A percentile compares a stretch with the other conserved stretches of the same genome.
These are phyloP conservation scores for Cordyceps tenuipes DNA, from an alignment of 2,329 filamentous ascomycete genomes.

Conservation along the genomic window DNA sequence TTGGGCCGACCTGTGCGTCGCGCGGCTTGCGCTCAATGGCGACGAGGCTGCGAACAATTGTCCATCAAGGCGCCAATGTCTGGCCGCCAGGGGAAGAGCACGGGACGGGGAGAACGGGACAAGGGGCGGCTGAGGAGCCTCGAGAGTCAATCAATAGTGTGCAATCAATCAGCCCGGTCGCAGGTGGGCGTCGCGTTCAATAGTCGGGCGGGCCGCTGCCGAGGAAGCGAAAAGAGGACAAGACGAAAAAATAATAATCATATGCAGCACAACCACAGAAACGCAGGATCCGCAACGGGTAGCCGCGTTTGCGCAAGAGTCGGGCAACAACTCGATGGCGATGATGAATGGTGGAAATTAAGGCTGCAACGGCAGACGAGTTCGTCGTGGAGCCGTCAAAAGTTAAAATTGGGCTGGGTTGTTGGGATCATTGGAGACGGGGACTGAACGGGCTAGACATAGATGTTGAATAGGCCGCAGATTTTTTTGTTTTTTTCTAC, in stretches of 20 bases:
- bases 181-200: background rate
- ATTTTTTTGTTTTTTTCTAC: background rate
- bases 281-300: background rate
- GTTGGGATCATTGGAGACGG: no score
- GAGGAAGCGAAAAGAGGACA: no score
- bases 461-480: background rate
- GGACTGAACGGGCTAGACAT: background rate
- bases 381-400: background rate
- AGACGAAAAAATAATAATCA: background rate
- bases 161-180: no score
- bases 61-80: background rate
- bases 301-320: background rate
- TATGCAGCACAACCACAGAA: background rate
- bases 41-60: background rate
- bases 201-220: background rate
- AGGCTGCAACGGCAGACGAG: background rate
- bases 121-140: background rate
- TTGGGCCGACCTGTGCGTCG: background rate
- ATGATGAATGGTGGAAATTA: background rate
- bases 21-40: slow-evolving; percentile 3
- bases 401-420: background rate
- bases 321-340: background rate
- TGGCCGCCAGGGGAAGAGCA: background rate
- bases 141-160: background rate
- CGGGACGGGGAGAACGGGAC: background rate